These are phyloP conservation scores for Aspergillus glaucus DNA, from an alignment of 2,329 filamentous ascomycete genomes.

Conservation along the genomic window DNA sequence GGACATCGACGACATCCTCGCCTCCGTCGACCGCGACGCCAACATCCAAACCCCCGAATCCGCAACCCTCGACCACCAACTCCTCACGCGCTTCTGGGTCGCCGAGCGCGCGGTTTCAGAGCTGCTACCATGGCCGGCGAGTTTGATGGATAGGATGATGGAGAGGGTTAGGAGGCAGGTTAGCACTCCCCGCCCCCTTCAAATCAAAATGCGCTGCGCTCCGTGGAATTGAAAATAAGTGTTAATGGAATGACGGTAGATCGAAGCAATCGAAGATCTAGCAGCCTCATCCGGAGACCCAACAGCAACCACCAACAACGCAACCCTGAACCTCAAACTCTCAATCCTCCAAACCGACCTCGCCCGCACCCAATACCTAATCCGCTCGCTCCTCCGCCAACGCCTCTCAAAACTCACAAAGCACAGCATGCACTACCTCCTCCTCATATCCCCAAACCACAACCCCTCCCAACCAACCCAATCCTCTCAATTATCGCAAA, in stretches of 20 bases:
- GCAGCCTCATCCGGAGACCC: constrained; percentile 40
- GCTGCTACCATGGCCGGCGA: constrained; percentile 70
- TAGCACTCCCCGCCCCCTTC: constrained; percentile 1
- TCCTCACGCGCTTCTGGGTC: constrained; percentile 85
- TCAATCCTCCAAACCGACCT: constrained; percentile 96
- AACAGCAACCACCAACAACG: constrained; percentile 67
- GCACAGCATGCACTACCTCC: constrained; percentile 46
- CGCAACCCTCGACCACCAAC: constrained; percentile 64
- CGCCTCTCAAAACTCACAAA: constrained; percentile 68
- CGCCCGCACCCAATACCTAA: constrained; percentile 85
- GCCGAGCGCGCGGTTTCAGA: constrained; percentile 86
- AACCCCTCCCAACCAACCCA: constrained; percentile 6
- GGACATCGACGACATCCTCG: constrained; percentile 76
- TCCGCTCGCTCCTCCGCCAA: constrained; percentile 73
- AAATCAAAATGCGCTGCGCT: background rate
- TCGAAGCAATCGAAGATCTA: constrained; percentile 61
- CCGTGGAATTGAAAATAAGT: background rate
- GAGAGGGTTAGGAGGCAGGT: constrained; percentile 61
- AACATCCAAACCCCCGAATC: constrained; percentile 37
- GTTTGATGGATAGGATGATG: constrained; percentile 76
- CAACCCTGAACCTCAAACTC: constrained; percentile 84
- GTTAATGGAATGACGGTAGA: constrained; percentile 31
- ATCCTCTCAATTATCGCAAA: constrained; percentile 6
- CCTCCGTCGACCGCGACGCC: constrained; percentile 58
- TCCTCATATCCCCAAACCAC: constrained; percentile 19